Conservation (phyloP, 2,329 filamentous ascomycete species). For the Lachnellula arida region DNA sequence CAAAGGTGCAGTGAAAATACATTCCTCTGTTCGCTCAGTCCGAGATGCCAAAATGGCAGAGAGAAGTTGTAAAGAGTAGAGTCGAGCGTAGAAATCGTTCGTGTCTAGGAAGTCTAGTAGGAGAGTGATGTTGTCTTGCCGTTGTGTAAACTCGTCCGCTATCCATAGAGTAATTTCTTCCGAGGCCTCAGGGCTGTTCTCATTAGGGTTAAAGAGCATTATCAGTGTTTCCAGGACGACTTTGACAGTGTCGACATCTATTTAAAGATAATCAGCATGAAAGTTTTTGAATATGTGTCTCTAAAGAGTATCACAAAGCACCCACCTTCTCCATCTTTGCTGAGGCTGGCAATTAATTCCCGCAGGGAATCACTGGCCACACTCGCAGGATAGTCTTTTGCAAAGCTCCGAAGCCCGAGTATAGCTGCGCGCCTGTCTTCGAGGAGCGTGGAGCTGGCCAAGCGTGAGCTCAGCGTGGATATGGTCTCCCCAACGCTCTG, state of each 20-base stretch:
- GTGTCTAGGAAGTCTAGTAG: slow-evolving; percentile 86
- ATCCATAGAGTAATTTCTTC: slow-evolving; percentile 96
- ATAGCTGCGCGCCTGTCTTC: slow-evolving; percentile 94
- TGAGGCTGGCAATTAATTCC: slow-evolving; percentile 77
- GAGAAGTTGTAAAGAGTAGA: slow-evolving; percentile 88
- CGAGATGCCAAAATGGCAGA: slow-evolving; percentile 79
- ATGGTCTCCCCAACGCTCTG: slow-evolving; percentile 96
- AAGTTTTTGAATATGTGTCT: too few species aligned
- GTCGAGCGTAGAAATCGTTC: slow-evolving; percentile 80
- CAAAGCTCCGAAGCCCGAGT: slow-evolving; percentile 87
- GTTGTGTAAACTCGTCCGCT: slow-evolving; percentile 95
- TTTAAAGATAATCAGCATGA: not conserved
- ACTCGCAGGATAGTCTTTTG: slow-evolving; percentile 92
- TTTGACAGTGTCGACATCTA: slow-evolving; percentile 91
- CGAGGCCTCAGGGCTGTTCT: slow-evolving; percentile 79
- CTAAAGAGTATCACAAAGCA: not conserved
- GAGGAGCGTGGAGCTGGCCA: slow-evolving; percentile 83
- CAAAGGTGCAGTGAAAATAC: slow-evolving; percentile 80
- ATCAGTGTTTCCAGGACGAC: slow-evolving; percentile 90
- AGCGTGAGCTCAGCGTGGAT: slow-evolving; percentile 77
- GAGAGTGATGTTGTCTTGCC: slow-evolving; percentile 92
- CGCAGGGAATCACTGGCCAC: slow-evolving; percentile 91
- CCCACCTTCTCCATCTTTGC: slow-evolving; percentile 68
- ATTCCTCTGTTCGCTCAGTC: slow-evolving; percentile 90
- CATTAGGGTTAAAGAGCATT: slow-evolving; percentile 77